Evolutionary conservation across 257 asterid genomes (phyloP).

Genomic region (Solanum pennellii): DNA sequence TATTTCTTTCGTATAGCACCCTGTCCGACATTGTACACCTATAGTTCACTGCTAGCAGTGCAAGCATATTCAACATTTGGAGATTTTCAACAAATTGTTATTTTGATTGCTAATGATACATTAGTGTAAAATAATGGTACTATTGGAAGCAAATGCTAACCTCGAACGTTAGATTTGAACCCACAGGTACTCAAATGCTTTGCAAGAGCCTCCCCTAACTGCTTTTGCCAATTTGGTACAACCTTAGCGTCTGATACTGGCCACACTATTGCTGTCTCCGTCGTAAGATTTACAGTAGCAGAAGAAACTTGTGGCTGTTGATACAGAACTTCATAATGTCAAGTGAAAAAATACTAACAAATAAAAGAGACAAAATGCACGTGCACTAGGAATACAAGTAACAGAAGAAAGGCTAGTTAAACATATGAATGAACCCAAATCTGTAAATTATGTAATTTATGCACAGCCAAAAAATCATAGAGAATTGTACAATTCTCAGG

Average conservation of each 20-base stretch:
- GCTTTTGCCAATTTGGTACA: conserved; percentile 72
- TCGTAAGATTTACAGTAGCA: conserved; percentile 84
- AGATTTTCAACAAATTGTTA: background rate
- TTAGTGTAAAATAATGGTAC: background rate
- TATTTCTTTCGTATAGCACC: background rate
- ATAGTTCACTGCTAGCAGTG: background rate
- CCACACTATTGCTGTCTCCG: conserved; percentile 94
- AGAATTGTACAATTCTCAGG: background rate
- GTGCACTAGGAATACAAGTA: background rate
- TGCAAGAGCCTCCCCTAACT: conserved; percentile 86
- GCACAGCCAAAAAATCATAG: background rate
- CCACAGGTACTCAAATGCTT: conserved; percentile 90
- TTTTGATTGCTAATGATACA: background rate
- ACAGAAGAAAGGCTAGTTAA: background rate
- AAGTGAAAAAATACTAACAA: background rate
- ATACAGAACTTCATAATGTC: conserved; percentile 2
- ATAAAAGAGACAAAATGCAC: background rate
- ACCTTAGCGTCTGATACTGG: conserved; percentile 78
- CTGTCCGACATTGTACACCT: background rate
- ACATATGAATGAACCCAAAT: background rate
- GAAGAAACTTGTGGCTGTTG: conserved; percentile 86
- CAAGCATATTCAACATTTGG: background rate
- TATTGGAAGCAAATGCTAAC: conserved; percentile 16
- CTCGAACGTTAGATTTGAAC: conserved; percentile 70
- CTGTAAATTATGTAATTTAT: background rate